A percentile compares a stretch with the other conserved stretches of the same genome.
Conservation (phyloP, 2,329 filamentous ascomycete genomes). For the Monosporascus ibericus region DNA sequence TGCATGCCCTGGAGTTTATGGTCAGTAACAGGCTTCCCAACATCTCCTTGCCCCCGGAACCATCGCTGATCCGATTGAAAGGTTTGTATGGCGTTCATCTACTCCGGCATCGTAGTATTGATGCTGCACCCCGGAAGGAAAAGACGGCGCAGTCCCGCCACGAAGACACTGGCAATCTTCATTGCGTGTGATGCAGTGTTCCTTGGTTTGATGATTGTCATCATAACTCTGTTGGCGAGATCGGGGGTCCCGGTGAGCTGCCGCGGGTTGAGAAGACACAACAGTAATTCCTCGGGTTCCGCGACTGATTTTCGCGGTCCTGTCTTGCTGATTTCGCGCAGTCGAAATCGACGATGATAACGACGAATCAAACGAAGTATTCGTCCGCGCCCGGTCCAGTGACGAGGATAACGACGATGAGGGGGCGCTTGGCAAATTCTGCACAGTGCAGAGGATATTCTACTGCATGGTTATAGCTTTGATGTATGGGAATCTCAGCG, state of each 20-base stretch:
- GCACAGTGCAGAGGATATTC: slow-evolving; percentile 3
- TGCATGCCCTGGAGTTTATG: slow-evolving; percentile 29
- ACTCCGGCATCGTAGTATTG: slow-evolving; percentile 25
- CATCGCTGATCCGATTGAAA: slow-evolving; percentile 13
- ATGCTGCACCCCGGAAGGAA: slow-evolving; percentile 24
- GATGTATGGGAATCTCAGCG: slow-evolving; percentile 18
- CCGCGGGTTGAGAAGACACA: slow-evolving; percentile 21
- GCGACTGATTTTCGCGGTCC: neutral
- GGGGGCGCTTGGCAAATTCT: slow-evolving; percentile 24
- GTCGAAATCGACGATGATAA: slow-evolving; percentile 6
- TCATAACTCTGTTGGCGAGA: slow-evolving; percentile 27
- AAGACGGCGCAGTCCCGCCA: slow-evolving; percentile 11
- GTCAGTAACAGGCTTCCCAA: slow-evolving; percentile 17
- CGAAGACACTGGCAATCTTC: slow-evolving; percentile 20
- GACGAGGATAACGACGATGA: slow-evolving; percentile 12
- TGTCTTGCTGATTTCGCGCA: slow-evolving; percentile 2
- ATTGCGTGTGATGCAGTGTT: slow-evolving; percentile 26
- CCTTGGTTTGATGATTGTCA: slow-evolving; percentile 23
- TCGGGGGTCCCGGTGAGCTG: slow-evolving; percentile 29
- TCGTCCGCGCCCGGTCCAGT: slow-evolving; percentile 26
- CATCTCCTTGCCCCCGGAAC: neutral
- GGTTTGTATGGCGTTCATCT: slow-evolving; percentile 24
- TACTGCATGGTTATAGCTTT: slow-evolving; percentile 25
- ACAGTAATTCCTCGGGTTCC: slow-evolving; percentile 11
- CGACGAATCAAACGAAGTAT: slow-evolving; percentile 14